A percentile compares a stretch with the other conserved stretches of the same genome.
Conservation (phyloP, 768 basidiomycete genomes). For the Mycena polygramma region DNA sequence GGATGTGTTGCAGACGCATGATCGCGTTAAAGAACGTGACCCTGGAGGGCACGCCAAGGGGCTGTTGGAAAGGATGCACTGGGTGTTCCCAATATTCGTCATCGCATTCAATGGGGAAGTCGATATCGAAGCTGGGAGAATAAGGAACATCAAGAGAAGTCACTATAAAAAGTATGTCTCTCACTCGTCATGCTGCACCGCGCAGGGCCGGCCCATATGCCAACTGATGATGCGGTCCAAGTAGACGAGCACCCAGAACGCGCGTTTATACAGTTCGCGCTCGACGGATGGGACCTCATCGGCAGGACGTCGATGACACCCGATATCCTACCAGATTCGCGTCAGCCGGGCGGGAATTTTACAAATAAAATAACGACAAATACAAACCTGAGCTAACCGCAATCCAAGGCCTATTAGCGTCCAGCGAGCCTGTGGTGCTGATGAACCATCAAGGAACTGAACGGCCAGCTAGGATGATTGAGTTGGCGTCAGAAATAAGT, state of each 20-base stretch:
- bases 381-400: slow-evolving; percentile 30
- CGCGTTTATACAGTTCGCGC: slow-evolving; percentile 81
- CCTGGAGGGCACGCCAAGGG: slow-evolving; percentile 63
- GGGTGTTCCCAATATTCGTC: slow-evolving; percentile 80
- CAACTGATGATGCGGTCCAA: slow-evolving; percentile 64
- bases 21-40: slow-evolving; percentile 69
- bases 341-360: slow-evolving; percentile 66
- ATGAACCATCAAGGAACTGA: slow-evolving; percentile 67
- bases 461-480: slow-evolving; percentile 60
- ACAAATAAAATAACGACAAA: not conserved
- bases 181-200: slow-evolving; percentile 44
- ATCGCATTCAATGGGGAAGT: slow-evolving; percentile 70
- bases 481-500: no score
- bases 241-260: slow-evolving; percentile 62
- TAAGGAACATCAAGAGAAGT: not conserved
- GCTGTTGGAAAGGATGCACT: slow-evolving; percentile 73
- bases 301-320: slow-evolving; percentile 42
- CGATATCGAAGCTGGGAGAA: slow-evolving; percentile 74
- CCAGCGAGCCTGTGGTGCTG: slow-evolving; percentile 77
- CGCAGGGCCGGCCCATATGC: slow-evolving; percentile 63
- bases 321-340: slow-evolving; percentile 39
- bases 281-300: slow-evolving; percentile 58
- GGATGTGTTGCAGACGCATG: slow-evolving; percentile 70
- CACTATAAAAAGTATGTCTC: slow-evolving; percentile 43
- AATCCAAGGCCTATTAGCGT: slow-evolving; percentile 67